Conservation (phyloP, 805 yeast genomes). For the Ogataea degrootiae region DNA sequence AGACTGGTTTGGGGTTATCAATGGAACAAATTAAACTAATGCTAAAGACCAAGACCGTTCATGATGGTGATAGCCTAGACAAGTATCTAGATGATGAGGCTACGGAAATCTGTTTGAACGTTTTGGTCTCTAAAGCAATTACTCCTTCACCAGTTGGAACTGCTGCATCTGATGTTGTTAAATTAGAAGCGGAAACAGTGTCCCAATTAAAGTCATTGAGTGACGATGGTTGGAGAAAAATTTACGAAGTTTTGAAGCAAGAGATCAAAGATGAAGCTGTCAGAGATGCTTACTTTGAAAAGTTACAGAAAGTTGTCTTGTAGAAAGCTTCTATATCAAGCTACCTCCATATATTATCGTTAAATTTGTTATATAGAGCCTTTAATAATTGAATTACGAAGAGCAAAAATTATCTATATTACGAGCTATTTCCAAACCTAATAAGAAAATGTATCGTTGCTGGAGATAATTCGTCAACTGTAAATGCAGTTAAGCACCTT, state of each 20-base stretch:
- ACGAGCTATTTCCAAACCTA: too few relatives aligned
- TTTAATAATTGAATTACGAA: too few relatives aligned
- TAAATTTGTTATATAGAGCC: too few relatives aligned
- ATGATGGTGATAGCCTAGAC: constrained; percentile 35
- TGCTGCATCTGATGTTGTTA: not conserved
- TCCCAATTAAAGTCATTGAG: not conserved
- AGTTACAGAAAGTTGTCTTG: constrained; percentile 14
- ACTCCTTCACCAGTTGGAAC: not conserved
- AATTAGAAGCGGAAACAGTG: not conserved
- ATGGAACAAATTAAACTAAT: constrained; percentile 40
- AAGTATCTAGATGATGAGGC: constrained; percentile 15
- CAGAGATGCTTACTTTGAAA: constrained; percentile 12
- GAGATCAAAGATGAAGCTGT: constrained; percentile 25
- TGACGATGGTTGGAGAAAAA: constrained; percentile 32
- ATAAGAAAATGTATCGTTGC: too few relatives aligned
- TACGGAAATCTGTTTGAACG: constrained; percentile 29
- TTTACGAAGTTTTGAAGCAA: constrained; percentile 27
- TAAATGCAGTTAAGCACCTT: too few relatives aligned
- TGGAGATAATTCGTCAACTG: too few relatives aligned
- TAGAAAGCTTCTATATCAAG: constrained; percentile 17
- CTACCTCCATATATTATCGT: too few relatives aligned
- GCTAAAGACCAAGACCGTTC: constrained; percentile 47
- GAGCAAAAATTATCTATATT: too few relatives aligned
- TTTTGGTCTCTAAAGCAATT: constrained; percentile 25
- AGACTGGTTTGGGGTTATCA: constrained; percentile 22